These are phyloP conservation scores for Baorangia bicolor DNA, from an alignment of 768 basidiomycete genomes.

Conservation along the genomic window DNA sequence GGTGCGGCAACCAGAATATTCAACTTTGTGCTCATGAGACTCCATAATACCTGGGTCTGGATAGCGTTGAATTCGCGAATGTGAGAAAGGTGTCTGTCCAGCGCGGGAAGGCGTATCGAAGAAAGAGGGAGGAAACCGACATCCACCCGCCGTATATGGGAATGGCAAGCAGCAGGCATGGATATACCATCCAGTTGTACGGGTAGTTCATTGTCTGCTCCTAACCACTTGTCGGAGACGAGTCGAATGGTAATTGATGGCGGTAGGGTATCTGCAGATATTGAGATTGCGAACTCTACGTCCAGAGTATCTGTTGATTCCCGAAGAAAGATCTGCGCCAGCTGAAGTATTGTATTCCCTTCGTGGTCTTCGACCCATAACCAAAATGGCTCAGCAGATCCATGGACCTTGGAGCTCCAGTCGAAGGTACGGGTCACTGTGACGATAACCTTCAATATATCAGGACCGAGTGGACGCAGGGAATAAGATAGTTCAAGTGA, in stretches of 20 bases:
- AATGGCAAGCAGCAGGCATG: slow-evolving; percentile 67
- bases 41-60: slow-evolving; percentile 91
- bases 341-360: slow-evolving; percentile 79
- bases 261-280: slow-evolving; percentile 57
- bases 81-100: slow-evolving; percentile 46
- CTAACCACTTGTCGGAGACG: slow-evolving; percentile 91
- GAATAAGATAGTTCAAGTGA: slow-evolving; percentile 60
- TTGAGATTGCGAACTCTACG: slow-evolving; percentile 78
- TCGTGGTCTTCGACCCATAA: slow-evolving; percentile 91
- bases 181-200: slow-evolving; percentile 65
- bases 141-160: slow-evolving; percentile 62
- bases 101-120: slow-evolving; percentile 42
- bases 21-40: slow-evolving; percentile 58
- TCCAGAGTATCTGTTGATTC: slow-evolving; percentile 57
- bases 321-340: slow-evolving; percentile 70
- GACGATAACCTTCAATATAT: slow-evolving; percentile 77
- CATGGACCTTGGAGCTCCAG: slow-evolving; percentile 79
- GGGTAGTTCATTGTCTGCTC: slow-evolving; percentile 72
- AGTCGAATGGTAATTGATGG: slow-evolving; percentile 71
- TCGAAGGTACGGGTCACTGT: slow-evolving; percentile 65
- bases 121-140: slow-evolving; percentile 71
- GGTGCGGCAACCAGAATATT: slow-evolving; percentile 80
- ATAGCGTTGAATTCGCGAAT: slow-evolving; percentile 72
- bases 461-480: slow-evolving; percentile 79
- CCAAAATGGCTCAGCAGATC: slow-evolving; percentile 84